Evolutionary conservation across 2,329 filamentous ascomycete genomes (phyloP).

Genomic region (Geosmithia flava): DNA sequence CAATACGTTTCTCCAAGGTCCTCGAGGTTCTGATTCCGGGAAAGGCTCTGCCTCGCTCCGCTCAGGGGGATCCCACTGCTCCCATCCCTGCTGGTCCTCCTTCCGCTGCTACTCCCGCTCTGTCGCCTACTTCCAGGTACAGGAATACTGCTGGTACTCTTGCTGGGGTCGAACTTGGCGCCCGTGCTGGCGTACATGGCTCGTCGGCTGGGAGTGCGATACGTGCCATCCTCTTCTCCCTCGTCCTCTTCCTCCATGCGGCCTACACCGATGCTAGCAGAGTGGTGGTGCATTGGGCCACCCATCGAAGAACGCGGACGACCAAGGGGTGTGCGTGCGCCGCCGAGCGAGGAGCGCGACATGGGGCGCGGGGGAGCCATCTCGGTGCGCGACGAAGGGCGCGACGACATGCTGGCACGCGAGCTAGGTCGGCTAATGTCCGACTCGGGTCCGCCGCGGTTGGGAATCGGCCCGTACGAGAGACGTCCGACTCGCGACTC

Average conservation of each 20-base stretch:
- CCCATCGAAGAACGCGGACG: conserved; percentile 62
- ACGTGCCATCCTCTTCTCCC: conserved; percentile 21
- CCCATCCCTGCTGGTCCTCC: conserved; percentile 26
- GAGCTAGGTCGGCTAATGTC: conserved; percentile 54
- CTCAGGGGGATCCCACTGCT: conserved; percentile 9
- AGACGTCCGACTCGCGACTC: conserved; percentile 50
- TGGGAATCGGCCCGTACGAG: conserved; percentile 50
- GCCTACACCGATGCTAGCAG: conserved; percentile 45
- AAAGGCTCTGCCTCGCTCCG: conserved; percentile 14
- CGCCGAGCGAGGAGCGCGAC: conserved; percentile 50
- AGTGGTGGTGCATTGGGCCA: conserved; percentile 47
- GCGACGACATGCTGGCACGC: conserved; percentile 49
- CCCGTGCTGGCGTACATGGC: conserved; percentile 39
- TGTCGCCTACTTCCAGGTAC: conserved; percentile 29
- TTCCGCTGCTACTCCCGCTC: conserved; percentile 18
- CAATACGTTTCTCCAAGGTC: conserved; percentile 45
- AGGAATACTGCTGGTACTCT: conserved; percentile 24
- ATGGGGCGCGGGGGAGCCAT: conserved; percentile 46
- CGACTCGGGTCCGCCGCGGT: conserved; percentile 32
- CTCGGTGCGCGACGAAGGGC: conserved; percentile 41
- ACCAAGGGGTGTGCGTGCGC: conserved; percentile 52
- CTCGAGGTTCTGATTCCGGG: conserved; percentile 25
- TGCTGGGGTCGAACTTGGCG: conserved; percentile 30
- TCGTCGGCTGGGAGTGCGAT: conserved; percentile 41
- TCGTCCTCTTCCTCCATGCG: conserved; percentile 35